These are phyloP conservation scores for Penicillium psychrosexuale DNA, from an alignment of 2,329 filamentous ascomycete genomes.

Conservation along the genomic window DNA sequence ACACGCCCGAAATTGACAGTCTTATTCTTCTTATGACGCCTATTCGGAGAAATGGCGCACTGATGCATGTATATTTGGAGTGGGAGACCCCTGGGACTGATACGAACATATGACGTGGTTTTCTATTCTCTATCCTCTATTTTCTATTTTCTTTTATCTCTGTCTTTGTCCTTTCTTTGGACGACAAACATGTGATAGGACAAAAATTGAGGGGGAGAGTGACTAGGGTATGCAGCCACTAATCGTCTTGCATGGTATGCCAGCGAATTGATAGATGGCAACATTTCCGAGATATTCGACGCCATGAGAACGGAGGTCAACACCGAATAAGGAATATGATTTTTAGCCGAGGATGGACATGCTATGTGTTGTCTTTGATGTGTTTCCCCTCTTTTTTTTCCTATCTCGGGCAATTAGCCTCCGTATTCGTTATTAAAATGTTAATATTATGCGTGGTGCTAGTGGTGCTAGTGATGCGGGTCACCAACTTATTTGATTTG, in stretches of 20 bases:
- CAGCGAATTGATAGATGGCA: neutral
- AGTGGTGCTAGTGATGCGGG: neutral
- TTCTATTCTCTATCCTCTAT: neutral
- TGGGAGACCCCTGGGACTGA: neutral
- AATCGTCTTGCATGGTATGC: neutral
- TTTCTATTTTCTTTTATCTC: neutral
- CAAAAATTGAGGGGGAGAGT: neutral
- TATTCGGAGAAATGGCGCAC: neutral
- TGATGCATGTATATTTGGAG: neutral
- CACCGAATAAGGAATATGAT: neutral
- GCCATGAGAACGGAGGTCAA: neutral
- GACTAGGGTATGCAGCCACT: neutral
- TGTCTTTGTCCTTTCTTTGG: neutral
- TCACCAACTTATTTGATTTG: neutral
- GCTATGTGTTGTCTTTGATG: neutral
- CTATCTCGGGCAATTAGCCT: neutral
- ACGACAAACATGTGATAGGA: neutral
- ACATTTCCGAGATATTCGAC: neutral
- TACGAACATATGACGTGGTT: neutral
- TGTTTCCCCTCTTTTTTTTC: slow-evolving; percentile 7
- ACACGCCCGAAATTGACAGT: neutral
- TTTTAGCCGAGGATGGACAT: neutral
- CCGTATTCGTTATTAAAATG: neutral
- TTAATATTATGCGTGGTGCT: neutral
- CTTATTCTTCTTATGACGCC: neutral